Evolutionary conservation across 306 rosid genomes (phyloP).

Genomic region (Quercus parvula): DNA sequence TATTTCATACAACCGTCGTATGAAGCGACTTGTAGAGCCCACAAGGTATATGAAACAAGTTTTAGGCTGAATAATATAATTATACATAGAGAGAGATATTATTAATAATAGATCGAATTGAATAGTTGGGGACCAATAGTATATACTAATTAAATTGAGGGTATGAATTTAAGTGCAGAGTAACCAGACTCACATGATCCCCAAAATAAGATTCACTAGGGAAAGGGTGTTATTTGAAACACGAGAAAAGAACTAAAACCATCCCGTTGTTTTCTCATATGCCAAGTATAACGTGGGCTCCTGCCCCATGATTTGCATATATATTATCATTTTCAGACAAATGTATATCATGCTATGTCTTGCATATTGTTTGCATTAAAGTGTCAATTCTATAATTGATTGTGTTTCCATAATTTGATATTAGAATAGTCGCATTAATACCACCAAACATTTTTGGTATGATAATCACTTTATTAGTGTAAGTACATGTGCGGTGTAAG

Average conservation of each 20-base stretch:
- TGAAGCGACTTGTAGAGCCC: too few species aligned
- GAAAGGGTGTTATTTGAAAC: neutral
- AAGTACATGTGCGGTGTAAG: accelerated
- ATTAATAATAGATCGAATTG: neutral
- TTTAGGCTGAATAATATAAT: too few species aligned
- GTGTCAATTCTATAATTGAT: too few species aligned
- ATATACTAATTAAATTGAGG: neutral
- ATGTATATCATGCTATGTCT: neutral
- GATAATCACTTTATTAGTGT: too few species aligned
- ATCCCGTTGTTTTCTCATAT: neutral
- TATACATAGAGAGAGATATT: neutral
- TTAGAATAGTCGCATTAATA: too few species aligned
- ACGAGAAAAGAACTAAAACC: neutral
- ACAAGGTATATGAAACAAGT: too few species aligned
- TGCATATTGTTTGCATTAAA: neutral
- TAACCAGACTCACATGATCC: neutral
- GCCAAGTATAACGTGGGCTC: conserved; percentile 8
- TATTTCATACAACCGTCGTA: too few species aligned
- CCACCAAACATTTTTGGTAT: too few species aligned
- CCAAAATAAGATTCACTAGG: neutral
- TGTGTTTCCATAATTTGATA: too few species aligned
- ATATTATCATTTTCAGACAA: neutral
- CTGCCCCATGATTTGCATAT: conserved; percentile 8
- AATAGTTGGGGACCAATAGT: neutral
- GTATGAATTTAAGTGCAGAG: neutral